Base-by-base conservation (phyloP, 2,329 filamentous ascomycete species). In the Diaporthe caulivora region DNA sequence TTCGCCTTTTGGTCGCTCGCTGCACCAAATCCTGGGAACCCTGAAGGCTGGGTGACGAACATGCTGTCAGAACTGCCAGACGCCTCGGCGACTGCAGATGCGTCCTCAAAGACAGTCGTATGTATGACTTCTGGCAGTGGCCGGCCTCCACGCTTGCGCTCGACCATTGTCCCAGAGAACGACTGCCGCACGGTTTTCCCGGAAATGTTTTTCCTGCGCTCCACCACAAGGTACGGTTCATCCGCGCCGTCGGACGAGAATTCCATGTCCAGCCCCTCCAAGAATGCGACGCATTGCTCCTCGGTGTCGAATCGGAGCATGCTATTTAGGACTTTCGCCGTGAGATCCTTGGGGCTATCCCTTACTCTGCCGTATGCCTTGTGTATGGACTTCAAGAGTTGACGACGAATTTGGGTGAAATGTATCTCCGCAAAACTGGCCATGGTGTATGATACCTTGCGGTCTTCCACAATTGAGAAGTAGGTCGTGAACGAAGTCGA, bases 351-450 rank as follows among this genome's bases (percentile, higher is more conserved):
- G 2, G 90, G 86, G 8, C 87, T 85, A 68, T 88, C 87, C 74
- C 89, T 86, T 31, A 88, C 88, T 72, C 90, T 86, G 1, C 88
- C 85, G 75, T 91, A 89, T 1, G 88, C 86, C 71, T 83, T 85
- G 67, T 88, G 86, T 29, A 92, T 82, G 21, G 87, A 87, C 70
- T 86, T 86, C 24, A 93, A 79, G 21, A 92, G 88, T 17, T 87
- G 86, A 70, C 89, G 89, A 53, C 91, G 89, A 42, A 92, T 83
- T 47, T 86, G 84, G 53, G 89, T 88, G 73, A 93, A 92, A 78
- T 92, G 90, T n/a, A 91, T 89, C 78, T 93, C 91, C 9, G 91
- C 91, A 74, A 93, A 88, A 77, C 91, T 93, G 18, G 91, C 91
- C 90, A 93, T 92, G 1, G 90, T 92, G 78, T 93, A 93, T 0